A percentile compares a stretch with the other conserved stretches of the same genome.
Conservation (phyloP, 163 green algal genomes). For the Chloromonas sp. region DNA sequence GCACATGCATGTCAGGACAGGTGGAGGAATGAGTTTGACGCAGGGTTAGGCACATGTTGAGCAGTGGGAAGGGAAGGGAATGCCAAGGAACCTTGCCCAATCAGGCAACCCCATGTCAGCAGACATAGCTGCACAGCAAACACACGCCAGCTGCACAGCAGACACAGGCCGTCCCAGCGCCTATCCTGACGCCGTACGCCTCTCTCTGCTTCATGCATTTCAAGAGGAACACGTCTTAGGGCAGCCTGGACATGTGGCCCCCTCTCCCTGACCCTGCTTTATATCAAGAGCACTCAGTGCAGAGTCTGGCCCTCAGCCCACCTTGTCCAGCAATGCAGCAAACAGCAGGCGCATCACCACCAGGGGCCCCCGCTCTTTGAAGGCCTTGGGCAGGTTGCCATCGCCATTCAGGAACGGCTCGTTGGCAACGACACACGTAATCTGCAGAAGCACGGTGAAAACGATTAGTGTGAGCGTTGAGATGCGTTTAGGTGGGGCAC, state of each 20-base stretch:
- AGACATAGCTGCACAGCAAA: too few relatives aligned
- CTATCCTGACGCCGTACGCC: background rate
- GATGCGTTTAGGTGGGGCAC: background rate
- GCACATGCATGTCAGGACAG: background rate
- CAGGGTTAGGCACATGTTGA: too few relatives aligned
- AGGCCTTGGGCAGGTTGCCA: slow-evolving; percentile 2
- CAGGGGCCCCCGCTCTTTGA: slow-evolving; percentile 1
- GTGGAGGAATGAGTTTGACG: too few relatives aligned
- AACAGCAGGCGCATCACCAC: background rate
- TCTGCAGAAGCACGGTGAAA: background rate
- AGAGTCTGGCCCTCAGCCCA: background rate
- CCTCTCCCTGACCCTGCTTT: background rate
- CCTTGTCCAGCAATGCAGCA: slow-evolving; percentile 5
- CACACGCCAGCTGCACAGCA: too few relatives aligned
- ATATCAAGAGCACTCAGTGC: background rate
- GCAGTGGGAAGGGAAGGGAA: too few relatives aligned
- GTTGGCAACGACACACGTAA: slow-evolving; percentile 23
- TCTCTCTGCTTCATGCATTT: background rate
- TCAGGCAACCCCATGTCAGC: too few relatives aligned
- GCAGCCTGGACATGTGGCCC: background rate
- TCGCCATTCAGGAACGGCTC: slow-evolving; percentile 22
- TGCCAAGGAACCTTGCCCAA: too few relatives aligned
- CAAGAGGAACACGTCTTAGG: background rate
- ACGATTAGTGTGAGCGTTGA: background rate
- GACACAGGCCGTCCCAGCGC: too few relatives aligned